Percentiles rank a stretch among this genome's conserved stretches.
These are phyloP conservation scores for Mycena sanguinolenta DNA, from an alignment of 768 basidiomycete species.

Conservation along the genomic window DNA sequence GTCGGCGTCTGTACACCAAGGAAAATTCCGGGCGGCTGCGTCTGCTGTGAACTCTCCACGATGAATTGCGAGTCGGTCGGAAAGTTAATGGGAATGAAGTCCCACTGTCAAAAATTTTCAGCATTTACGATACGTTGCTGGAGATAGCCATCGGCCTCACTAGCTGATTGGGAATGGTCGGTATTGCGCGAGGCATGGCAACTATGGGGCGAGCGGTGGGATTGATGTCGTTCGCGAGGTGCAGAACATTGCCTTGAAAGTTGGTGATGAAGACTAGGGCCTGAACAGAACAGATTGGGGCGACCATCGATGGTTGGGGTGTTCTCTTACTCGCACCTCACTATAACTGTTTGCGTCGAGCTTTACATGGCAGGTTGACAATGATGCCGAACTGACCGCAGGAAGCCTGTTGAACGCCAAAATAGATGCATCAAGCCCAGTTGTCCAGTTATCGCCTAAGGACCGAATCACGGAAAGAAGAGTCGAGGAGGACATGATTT, in stretches of 20 bases:
- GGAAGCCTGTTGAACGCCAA: conserved; percentile 1
- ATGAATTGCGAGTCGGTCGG: conserved; percentile 3
- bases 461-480: neutral
- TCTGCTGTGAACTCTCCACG: conserved; percentile 4
- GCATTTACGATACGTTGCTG: neutral
- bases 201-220: conserved; percentile 1
- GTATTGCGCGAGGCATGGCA: neutral
- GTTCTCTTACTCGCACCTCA: neutral
- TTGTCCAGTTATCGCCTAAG: neutral
- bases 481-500: too few species aligned
- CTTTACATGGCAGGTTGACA: neutral
- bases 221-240: conserved; percentile 7
- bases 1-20: neutral
- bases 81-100: neutral
- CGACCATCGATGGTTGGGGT: neutral
- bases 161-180: neutral
- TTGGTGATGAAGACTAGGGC: neutral
- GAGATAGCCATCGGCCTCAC: neutral
- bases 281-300: neutral
- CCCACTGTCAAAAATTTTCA: neutral
- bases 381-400: conserved; percentile 4
- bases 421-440: neutral
- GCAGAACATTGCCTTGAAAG: neutral
- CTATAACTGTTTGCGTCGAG: conserved; percentile 2
- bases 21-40: neutral